Evolutionary conservation across 2,329 filamentous ascomycete species (phyloP).

Genomic region (Aureobasidium pullulans): DNA sequence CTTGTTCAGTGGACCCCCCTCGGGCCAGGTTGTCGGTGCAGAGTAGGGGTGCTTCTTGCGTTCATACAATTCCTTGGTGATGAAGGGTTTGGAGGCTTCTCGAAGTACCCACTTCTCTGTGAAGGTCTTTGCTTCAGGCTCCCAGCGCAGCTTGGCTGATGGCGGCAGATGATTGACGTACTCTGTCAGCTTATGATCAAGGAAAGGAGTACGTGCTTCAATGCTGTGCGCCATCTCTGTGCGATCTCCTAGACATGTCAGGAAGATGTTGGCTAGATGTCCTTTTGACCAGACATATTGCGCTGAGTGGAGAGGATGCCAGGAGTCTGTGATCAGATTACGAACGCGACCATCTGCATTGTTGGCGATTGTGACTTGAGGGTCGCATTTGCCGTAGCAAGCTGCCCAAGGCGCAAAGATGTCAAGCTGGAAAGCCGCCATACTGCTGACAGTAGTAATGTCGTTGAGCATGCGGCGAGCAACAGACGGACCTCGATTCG

Average conservation of each 20-base stretch:
- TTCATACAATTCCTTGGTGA: conserved; percentile 46
- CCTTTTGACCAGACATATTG: conserved; percentile 33
- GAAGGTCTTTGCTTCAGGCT: conserved; percentile 22
- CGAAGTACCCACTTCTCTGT: conserved; percentile 45
- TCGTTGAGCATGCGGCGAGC: conserved; percentile 33
- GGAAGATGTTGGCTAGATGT: conserved; percentile 32
- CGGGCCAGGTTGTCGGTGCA: conserved; percentile 38
- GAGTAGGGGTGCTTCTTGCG: conserved; percentile 43
- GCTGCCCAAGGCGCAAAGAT: conserved; percentile 31
- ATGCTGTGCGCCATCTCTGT: conserved; percentile 39
- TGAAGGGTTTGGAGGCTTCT: conserved; percentile 43
- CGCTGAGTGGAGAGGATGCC: conserved; percentile 37
- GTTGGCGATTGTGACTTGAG: conserved; percentile 28
- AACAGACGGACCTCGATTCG: conserved; percentile 22
- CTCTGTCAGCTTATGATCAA: conserved; percentile 34
- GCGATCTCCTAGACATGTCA: conserved; percentile 38
- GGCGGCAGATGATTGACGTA: conserved; percentile 34
- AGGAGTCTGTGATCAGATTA: conserved; percentile 25
- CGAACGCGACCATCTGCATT: conserved; percentile 26
- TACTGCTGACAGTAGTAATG: conserved; percentile 30
- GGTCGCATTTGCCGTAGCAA: conserved; percentile 24
- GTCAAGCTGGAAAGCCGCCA: conserved; percentile 29
- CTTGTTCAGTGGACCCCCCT: conserved; percentile 38
- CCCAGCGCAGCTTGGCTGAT: conserved; percentile 30
- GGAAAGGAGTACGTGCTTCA: conserved; percentile 35